phyloP scores from a whole-genome alignment of 768 basidiomycete genomes.

The Russula olivacea region DNA sequence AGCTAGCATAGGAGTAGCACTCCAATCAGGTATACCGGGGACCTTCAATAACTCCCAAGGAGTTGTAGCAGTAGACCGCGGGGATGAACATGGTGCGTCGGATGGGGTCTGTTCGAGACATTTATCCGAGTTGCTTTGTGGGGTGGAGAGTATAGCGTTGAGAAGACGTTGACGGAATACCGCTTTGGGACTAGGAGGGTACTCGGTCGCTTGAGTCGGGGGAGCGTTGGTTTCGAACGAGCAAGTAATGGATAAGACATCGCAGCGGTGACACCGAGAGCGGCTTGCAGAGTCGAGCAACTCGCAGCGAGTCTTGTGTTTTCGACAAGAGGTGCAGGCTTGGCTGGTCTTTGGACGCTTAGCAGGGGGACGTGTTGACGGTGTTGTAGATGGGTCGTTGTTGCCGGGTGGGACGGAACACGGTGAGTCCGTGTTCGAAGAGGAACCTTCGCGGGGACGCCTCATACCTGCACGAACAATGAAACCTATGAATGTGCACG shows the following conservation, averaged over 20 bases:
- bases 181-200: constrained; percentile 8
- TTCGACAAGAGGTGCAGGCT: constrained; percentile 43
- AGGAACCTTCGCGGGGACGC: constrained; percentile 4
- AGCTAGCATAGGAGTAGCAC: constrained; percentile 41
- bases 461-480: constrained; percentile 10
- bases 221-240: constrained; percentile 39
- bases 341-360: constrained; percentile 24
- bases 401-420: neutral
- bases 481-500: neutral
- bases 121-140: neutral
- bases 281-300: constrained; percentile 37
- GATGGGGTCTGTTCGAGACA: constrained; percentile 18
- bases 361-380: neutral
- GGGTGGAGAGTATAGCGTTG: neutral
- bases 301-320: constrained; percentile 47
- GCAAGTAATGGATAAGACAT: constrained; percentile 42
- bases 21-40: constrained; percentile 40
- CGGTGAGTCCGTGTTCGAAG: neutral
- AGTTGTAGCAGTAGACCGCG: constrained; percentile 20
- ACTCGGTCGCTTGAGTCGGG: constrained; percentile 27
- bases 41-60: constrained; percentile 39
- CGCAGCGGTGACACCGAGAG: constrained; percentile 45
- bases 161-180: neutral
- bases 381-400: neutral
- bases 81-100: neutral